Base-by-base conservation (phyloP, 2,329 filamentous ascomycete species). In the Dothistroma pini region DNA sequence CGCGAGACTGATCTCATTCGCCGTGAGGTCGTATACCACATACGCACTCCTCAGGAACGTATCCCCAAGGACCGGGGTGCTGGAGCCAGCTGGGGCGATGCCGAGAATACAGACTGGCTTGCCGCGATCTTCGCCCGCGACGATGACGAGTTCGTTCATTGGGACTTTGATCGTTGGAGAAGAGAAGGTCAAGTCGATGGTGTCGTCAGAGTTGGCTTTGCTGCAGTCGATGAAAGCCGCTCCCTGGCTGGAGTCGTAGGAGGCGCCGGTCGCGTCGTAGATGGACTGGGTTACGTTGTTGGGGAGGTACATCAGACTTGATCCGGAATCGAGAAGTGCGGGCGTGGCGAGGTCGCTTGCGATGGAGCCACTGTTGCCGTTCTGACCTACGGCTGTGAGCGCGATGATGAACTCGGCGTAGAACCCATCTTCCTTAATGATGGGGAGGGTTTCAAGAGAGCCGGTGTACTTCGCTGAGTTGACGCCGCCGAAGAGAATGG, bases 401-500 rank as follows among this genome's bases (percentile, higher is more conserved):
- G 79, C 80, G 52, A 84, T 81, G 71, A 82, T 74, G 68, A 80
- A 79, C 59, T 80, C 79, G 4, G 86, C 83, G 44, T 85, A 84
- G 56, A 78, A 63, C 22, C 75, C 75, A 9, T 72, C 63, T 47
- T 77, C 72, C 57, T 80, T 72, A 67, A 86, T 77, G 62, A 91
- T 79, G 16, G 87, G 80, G 31, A 92, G 78, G 6, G 81, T 83
- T 51, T 81, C 80, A 34, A 93, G 79, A 1, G 83, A 74, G 53
- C 89, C 89, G 0, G 79, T 72, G 75, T 86, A 95, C 72, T 93
- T 93, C 61, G 82, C 83, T 0, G 85, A 89, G 72, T 93, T 89
- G 61, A 93, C 85, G n/a, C 89, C 90, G 44, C 90, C 90, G 67
- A 93, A 95, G 1, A 93, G 78, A 62, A 93, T 87, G 67, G 79